phyloP scores from a whole-genome alignment of 306 rosid species.

The Psophocarpus tetragonolobus region DNA sequence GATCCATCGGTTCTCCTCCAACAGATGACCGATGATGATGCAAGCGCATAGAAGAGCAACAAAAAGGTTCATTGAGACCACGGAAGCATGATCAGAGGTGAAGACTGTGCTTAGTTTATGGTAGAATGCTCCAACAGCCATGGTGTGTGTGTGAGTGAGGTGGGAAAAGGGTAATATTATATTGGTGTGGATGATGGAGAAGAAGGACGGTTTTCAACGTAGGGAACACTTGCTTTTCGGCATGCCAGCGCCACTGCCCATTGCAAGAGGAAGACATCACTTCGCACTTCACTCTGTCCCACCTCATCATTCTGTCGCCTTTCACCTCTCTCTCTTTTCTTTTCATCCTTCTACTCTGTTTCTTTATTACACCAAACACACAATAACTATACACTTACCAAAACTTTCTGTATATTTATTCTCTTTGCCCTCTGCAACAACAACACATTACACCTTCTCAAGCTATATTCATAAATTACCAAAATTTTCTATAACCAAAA shows the following conservation, averaged over 20 bases:
- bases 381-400: too few species aligned
- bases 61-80: conserved; percentile 83
- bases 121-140: background rate
- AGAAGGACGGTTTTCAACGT: background rate
- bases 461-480: too few species aligned
- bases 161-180: background rate
- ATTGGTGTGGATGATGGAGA: background rate
- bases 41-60: conserved; percentile 91
- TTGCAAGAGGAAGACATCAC: background rate
- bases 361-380: too few species aligned
- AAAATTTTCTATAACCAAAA: too few species aligned
- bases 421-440: too few species aligned
- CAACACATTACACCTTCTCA: too few species aligned
- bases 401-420: too few species aligned
- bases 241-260: conserved; percentile 14
- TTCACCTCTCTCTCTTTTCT: background rate
- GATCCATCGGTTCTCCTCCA: conserved; percentile 87
- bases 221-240: conserved; percentile 22
- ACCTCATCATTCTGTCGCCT: conserved; percentile 27
- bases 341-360: background rate
- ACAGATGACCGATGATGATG: conserved; percentile 80
- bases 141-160: background rate
- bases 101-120: conserved; percentile 36
- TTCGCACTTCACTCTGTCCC: background rate
- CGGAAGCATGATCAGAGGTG: conserved; percentile 73